Evolutionary conservation across 108 stramenopile species (phyloP).

Genomic region (Poteriospumella lacustris): DNA sequence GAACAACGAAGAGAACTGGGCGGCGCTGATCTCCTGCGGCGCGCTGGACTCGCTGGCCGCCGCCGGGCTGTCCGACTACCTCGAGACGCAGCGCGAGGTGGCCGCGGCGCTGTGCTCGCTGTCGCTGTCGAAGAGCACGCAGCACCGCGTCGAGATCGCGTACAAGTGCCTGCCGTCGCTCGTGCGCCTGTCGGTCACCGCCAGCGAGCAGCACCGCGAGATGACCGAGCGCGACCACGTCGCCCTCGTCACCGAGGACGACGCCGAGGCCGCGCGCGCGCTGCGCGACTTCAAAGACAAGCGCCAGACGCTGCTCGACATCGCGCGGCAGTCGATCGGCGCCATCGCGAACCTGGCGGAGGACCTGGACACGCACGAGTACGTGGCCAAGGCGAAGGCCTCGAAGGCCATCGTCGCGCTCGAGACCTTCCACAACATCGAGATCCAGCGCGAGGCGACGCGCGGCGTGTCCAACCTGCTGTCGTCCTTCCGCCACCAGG

Average conservation of each 20-base stretch:
- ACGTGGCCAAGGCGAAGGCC: conserved; percentile 47
- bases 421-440: conserved; percentile 52
- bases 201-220: conserved; percentile 62
- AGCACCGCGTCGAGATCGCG: conserved; percentile 58
- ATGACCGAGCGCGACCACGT: too few species aligned
- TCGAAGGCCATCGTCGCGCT: conserved; percentile 48
- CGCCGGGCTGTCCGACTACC: conserved; percentile 46
- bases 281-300: too few species aligned
- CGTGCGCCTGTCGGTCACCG: conserved; percentile 49
- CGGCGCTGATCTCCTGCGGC: conserved; percentile 47
- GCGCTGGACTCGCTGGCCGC: conserved; percentile 48
- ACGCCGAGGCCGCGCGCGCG: not conserved
- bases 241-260: conserved; percentile 20
- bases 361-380: conserved; percentile 63
- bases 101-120: conserved; percentile 65
- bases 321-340: conserved; percentile 59
- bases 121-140: conserved; percentile 47
- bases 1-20: conserved; percentile 55
- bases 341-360: conserved; percentile 70
- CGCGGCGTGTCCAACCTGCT: conserved; percentile 66
- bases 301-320: not conserved
- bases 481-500: conserved; percentile 58
- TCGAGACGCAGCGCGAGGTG: conserved; percentile 67
- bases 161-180: conserved; percentile 50
- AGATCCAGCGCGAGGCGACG: conserved; percentile 69